phyloP scores from a whole-genome alignment of 768 basidiomycete species.

The Tricholoma furcatifolium region DNA sequence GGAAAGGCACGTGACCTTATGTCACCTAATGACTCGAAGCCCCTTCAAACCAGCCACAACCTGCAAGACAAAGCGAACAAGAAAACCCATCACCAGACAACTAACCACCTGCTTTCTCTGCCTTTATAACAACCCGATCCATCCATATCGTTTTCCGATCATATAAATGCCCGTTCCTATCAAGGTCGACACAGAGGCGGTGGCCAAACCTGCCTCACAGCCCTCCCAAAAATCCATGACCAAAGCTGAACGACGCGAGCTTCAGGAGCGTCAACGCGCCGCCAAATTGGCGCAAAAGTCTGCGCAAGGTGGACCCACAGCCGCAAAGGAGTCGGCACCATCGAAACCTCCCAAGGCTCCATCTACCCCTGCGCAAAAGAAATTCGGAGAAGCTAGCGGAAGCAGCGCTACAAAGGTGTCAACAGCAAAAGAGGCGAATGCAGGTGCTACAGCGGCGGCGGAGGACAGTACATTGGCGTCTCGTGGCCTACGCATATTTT shows the following conservation, averaged over 20 bases:
- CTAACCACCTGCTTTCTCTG: background rate
- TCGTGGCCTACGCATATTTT: constrained; percentile 78
- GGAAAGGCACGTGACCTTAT: constrained; percentile 14
- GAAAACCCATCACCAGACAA: background rate
- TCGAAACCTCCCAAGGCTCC: constrained; percentile 23
- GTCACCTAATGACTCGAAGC: constrained; percentile 19
- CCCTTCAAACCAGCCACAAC: background rate
- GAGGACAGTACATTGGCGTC: constrained; percentile 41
- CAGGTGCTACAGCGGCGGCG: constrained; percentile 14
- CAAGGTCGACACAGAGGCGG: constrained; percentile 17
- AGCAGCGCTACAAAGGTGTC: constrained; percentile 12
- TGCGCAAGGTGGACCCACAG: constrained; percentile 19
- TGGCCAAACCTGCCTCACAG: constrained; percentile 10
- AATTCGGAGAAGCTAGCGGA: constrained; percentile 27
- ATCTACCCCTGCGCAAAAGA: constrained; percentile 31
- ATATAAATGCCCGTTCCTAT: constrained; percentile 33
- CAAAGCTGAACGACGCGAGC: constrained; percentile 76
- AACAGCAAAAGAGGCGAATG: constrained; percentile 24
- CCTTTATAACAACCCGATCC: background rate
- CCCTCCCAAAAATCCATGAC: constrained; percentile 72
- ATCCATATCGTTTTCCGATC: background rate
- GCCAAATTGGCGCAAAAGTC: constrained; percentile 60
- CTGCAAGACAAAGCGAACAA: constrained; percentile 1
- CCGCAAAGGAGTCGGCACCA: constrained; percentile 20
- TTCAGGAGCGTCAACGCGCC: constrained; percentile 78